Conservation (phyloP, 2,329 filamentous ascomycete species). For the Bipolaris cookei region DNA sequence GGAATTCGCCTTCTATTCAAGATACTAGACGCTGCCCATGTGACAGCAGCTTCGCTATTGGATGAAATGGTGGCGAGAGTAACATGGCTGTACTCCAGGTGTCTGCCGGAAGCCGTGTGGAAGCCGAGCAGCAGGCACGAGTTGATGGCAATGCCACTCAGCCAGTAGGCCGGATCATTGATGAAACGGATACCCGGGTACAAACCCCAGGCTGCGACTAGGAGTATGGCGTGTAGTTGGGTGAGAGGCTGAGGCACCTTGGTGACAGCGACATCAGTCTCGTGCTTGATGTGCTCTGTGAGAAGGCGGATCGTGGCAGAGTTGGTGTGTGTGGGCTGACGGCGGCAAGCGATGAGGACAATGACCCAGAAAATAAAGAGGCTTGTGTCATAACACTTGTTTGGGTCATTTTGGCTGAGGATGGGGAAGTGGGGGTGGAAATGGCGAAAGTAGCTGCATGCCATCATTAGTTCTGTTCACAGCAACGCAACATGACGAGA, state of each 20-base stretch:
- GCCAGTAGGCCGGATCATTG: not conserved
- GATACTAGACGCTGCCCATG: not conserved
- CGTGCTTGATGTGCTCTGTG: not conserved
- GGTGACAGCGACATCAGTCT: not conserved
- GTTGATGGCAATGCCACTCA: not conserved
- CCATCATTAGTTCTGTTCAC: not conserved
- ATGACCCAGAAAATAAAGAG: not conserved
- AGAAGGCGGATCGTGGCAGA: not conserved
- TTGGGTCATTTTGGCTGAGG: not conserved
- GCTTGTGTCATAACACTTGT: not conserved
- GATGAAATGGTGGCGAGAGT: not conserved
- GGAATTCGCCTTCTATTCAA: not conserved
- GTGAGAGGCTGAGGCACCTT: not conserved
- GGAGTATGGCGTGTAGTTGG: not conserved
- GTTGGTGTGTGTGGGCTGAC: not conserved
- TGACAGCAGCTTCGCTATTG: not conserved
- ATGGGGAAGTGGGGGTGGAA: not conserved
- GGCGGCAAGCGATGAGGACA: not conserved
- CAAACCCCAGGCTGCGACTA: not conserved
- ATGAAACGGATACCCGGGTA: not conserved
- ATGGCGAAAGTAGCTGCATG: conserved; percentile 1
- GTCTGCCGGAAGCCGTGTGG: not conserved
- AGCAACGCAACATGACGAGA: not conserved
- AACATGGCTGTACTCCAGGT: not conserved
- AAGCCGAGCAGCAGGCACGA: conserved; percentile 1